Conservation (phyloP, 1,139 yeast genomes). For the Yamadazyma sp. region DNA sequence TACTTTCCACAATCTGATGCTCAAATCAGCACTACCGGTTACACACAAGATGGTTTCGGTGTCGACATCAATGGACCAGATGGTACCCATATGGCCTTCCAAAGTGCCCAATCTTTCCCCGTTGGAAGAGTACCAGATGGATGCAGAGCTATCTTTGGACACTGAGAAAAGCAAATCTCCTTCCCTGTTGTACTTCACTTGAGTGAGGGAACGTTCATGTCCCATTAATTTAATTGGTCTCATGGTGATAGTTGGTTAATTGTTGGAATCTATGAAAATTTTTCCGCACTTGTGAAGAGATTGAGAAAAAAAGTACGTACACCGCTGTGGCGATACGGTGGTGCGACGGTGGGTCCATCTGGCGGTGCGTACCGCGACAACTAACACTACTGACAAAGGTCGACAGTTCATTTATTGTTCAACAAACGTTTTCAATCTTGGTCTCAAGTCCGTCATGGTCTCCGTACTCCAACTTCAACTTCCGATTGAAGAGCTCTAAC, state of each 20-base stretch:
- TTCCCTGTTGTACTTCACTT: conserved; percentile 90
- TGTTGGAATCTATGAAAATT: conserved; percentile 9
- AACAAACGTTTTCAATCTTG: conserved; percentile 66
- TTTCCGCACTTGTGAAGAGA: conserved; percentile 2
- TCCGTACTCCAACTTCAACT: conserved; percentile 66
- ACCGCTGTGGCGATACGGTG: not conserved
- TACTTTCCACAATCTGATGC: conserved; percentile 83
- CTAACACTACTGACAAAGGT: not conserved
- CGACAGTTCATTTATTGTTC: conserved; percentile 3
- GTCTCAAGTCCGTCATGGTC: conserved; percentile 51
- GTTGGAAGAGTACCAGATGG: conserved; percentile 91
- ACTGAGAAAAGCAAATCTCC: conserved; percentile 93
- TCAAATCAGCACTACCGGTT: conserved; percentile 91
- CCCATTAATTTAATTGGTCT: conserved; percentile 65
- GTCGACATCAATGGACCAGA: conserved; percentile 93
- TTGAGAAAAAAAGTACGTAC: not conserved
- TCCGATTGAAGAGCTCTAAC: conserved; percentile 68
- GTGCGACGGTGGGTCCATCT: too few species aligned
- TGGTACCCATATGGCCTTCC: conserved; percentile 84
- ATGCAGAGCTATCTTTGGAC: conserved; percentile 85
- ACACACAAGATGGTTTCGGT: conserved; percentile 63
- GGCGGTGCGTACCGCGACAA: too few species aligned
- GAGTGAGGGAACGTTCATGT: conserved; percentile 85
- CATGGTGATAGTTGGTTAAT: conserved; percentile 22
- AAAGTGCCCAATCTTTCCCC: conserved; percentile 97